A percentile compares a stretch with the other conserved stretches of the same genome.
Evolutionary conservation across 371 early-diverging fungal species (phyloP).

Genomic region (Entomophthora muscae): DNA sequence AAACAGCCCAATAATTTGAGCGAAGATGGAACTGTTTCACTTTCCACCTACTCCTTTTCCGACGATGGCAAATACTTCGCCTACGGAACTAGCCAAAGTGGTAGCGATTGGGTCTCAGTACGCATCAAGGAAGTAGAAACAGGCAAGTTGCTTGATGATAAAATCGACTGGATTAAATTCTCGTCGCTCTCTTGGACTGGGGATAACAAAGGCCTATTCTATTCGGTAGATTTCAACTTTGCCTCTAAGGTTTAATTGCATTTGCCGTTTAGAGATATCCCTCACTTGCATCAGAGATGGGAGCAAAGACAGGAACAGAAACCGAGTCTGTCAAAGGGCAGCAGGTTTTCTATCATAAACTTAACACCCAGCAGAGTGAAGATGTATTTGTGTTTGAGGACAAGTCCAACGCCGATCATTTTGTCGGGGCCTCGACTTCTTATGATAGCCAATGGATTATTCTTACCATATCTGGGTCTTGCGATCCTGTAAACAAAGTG

Average conservation of each 20-base stretch:
- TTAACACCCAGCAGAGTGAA: constrained; percentile 31
- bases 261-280: constrained; percentile 18
- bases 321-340: constrained; percentile 28
- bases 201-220: constrained; percentile 45
- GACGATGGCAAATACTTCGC: constrained; percentile 22
- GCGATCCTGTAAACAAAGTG: constrained; percentile 28
- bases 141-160: constrained; percentile 18
- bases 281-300: constrained; percentile 15
- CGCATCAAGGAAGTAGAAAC: constrained; percentile 19
- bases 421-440: constrained; percentile 16
- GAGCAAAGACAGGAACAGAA: constrained; percentile 37
- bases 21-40: constrained; percentile 17
- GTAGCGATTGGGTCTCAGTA: constrained; percentile 43
- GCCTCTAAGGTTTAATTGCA: not conserved
- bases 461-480: constrained; percentile 18
- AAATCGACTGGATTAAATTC: constrained; percentile 34
- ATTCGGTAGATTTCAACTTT: constrained; percentile 17
- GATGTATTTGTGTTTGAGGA: constrained; percentile 24
- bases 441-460: constrained; percentile 36
- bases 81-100: constrained; percentile 28
- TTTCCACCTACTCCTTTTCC: constrained; percentile 26
- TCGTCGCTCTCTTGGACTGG: constrained; percentile 28
- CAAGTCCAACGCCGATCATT: constrained; percentile 22
- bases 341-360: constrained; percentile 26
- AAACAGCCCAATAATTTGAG: constrained; percentile 14